phyloP scores from a whole-genome alignment of 164 flowering plant genomes.

The Tinospora cordifolia region DNA sequence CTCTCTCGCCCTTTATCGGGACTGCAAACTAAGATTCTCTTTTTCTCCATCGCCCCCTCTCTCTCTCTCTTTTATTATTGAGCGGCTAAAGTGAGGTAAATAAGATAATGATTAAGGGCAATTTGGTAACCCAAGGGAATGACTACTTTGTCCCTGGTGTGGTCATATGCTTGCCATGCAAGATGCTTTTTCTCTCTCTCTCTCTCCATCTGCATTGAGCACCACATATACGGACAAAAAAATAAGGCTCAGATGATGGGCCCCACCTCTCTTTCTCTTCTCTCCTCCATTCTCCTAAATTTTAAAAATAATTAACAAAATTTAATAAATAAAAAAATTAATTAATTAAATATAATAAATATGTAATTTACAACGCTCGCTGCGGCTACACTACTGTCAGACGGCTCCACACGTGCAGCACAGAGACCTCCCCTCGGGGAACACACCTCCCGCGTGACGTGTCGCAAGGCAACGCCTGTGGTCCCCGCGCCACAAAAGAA shows the following conservation, averaged over 20 bases:
- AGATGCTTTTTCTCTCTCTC: conserved; percentile 11
- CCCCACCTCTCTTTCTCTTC: conserved; percentile 1
- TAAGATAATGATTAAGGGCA: background rate
- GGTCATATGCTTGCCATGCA: background rate
- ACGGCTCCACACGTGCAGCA: conserved; percentile 28
- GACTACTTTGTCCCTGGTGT: background rate
- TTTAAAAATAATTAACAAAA: no score
- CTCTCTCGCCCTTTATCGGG: conserved; percentile 6
- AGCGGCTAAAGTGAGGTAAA: background rate
- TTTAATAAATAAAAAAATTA: no score
- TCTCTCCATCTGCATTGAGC: conserved; percentile 14
- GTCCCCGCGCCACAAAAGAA: conserved; percentile 9
- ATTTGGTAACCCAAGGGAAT: background rate
- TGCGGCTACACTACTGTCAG: conserved; percentile 7
- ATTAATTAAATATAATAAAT: no score
- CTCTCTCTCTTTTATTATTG: conserved; percentile 3
- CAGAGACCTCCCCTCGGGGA: conserved; percentile 14
- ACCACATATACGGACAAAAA: conserved; percentile 16
- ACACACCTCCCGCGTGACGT: conserved; percentile 6
- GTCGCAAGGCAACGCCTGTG: conserved; percentile 2
- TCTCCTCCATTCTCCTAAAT: no score
- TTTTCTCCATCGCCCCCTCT: background rate
- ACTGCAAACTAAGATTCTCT: conserved; percentile 12
- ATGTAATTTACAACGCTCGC: no score
- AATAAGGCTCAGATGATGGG: conserved; percentile 12